Percentiles rank a stretch among this genome's conserved stretches.
Conservation (phyloP, 2,329 filamentous ascomycete genomes). For the Pseudogymnoascus sp. region DNA sequence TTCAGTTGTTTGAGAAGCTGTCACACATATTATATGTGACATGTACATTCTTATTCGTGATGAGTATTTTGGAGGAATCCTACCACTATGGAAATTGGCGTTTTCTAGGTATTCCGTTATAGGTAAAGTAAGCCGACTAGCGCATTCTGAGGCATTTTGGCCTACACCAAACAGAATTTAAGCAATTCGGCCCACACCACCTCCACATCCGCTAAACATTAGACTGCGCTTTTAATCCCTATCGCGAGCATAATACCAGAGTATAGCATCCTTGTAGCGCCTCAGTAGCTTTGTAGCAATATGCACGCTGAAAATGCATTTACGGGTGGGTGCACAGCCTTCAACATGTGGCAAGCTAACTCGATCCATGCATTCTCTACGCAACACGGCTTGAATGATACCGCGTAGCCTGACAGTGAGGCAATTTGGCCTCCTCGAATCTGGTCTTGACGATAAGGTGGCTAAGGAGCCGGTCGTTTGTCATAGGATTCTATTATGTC, state of each 20-base stretch:
- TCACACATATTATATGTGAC: too few species aligned
- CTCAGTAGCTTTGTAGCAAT: background rate
- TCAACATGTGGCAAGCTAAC: background rate
- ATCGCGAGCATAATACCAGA: background rate
- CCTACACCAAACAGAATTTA: background rate
- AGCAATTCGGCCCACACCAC: background rate
- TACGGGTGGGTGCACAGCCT: background rate
- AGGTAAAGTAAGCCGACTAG: too few species aligned
- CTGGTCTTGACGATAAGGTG: conserved; percentile 21
- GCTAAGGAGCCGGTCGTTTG: background rate
- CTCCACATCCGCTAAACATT: background rate
- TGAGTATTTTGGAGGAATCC: too few species aligned
- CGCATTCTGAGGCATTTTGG: background rate
- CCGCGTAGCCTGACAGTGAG: background rate
- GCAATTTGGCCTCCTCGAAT: conserved; percentile 25
- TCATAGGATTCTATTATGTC: conserved; percentile 1
- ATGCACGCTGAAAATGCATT: background rate
- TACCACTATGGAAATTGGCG: too few species aligned
- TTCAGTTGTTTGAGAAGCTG: too few species aligned
- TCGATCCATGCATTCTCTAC: background rate
- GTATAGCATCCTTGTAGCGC: background rate
- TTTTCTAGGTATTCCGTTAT: too few species aligned
- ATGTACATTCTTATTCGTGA: too few species aligned
- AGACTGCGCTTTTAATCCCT: background rate
- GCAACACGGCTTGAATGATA: background rate